These are phyloP conservation scores for Apostasia ramifera DNA, from an alignment of 106 monocot species.

Conservation along the genomic window DNA sequence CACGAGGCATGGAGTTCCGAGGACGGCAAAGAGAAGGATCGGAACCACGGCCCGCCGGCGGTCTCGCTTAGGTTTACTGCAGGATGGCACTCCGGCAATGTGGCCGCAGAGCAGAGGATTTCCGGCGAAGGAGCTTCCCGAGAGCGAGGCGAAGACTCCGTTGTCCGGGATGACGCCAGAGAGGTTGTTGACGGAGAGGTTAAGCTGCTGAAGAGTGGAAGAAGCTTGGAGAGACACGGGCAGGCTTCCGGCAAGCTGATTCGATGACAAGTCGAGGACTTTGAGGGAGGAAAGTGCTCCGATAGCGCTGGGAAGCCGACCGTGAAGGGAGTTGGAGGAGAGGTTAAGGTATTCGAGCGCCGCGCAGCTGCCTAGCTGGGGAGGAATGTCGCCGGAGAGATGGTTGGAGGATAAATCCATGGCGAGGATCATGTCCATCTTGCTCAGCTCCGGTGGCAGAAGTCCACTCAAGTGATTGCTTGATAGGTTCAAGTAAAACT, in stretches of 20 bases:
- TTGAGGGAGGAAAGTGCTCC: slow-evolving; percentile 46
- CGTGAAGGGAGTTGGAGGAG: slow-evolving; percentile 47
- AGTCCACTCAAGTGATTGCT: slow-evolving; percentile 50
- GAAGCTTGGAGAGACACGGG: slow-evolving; percentile 52
- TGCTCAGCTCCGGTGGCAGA: slow-evolving; percentile 57
- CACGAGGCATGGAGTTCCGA: neutral
- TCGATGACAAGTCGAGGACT: slow-evolving; percentile 58
- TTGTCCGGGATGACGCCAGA: slow-evolving; percentile 29
- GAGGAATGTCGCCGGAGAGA: slow-evolving; percentile 54
- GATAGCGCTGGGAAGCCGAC: slow-evolving; percentile 39
- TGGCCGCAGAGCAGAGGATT: slow-evolving; percentile 47
- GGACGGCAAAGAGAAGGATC: neutral
- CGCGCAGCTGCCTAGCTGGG: slow-evolving; percentile 68
- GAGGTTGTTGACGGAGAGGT: slow-evolving; percentile 79
- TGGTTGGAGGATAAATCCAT: slow-evolving; percentile 73
- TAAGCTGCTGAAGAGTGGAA: slow-evolving; percentile 34
- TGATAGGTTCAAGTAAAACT: slow-evolving; percentile 71
- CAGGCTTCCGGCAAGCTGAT: slow-evolving; percentile 37
- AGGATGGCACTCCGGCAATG: slow-evolving; percentile 17
- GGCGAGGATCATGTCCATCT: slow-evolving; percentile 70
- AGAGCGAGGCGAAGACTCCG: slow-evolving; percentile 35
- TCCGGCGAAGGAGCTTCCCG: slow-evolving; percentile 33
- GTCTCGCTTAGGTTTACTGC: neutral
- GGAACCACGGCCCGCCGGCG: neutral
- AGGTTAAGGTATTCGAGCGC: slow-evolving; percentile 81